A percentile compares a stretch with the other conserved stretches of the same genome.
Conservation (phyloP, 1,139 yeast species). For the Kazachstania sp. region DNA sequence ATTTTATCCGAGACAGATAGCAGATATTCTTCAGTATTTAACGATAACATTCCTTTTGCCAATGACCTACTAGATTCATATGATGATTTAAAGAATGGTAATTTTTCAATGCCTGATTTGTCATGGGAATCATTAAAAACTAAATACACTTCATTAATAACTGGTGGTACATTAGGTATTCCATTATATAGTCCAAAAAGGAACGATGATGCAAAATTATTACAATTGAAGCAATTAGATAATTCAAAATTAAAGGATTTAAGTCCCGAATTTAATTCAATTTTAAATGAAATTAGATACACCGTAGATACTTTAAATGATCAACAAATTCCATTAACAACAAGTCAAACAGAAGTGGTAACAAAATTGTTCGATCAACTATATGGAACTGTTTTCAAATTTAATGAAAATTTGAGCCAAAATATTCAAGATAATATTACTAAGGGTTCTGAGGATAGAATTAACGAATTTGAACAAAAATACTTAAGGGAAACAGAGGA, state of each 20-base stretch:
- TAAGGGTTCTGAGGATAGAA: slow-evolving; percentile 18
- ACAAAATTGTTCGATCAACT: slow-evolving; percentile 2
- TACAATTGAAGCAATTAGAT: slow-evolving; percentile 3
- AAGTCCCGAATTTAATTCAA: slow-evolving; percentile 29
- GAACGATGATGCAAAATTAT: neutral
- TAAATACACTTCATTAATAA: slow-evolving; percentile 32
- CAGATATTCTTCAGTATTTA: slow-evolving; percentile 41
- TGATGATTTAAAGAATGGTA: slow-evolving; percentile 28
- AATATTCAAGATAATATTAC: slow-evolving; percentile 8
- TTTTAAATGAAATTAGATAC: slow-evolving; percentile 31
- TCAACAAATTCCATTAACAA: slow-evolving; percentile 2
- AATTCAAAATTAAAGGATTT: neutral
- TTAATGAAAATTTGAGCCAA: slow-evolving; percentile 4
- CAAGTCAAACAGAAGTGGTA: slow-evolving; percentile 1
- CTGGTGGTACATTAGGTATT: slow-evolving; percentile 36
- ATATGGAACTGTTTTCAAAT: slow-evolving; percentile 1
- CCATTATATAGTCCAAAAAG: slow-evolving; percentile 25
- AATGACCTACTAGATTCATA: slow-evolving; percentile 42
- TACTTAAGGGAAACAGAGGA: slow-evolving; percentile 15
- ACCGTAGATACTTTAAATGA: slow-evolving; percentile 32
- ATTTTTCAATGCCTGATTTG: neutral
- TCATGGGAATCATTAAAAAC: slow-evolving; percentile 26
- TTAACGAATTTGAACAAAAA: slow-evolving; percentile 19
- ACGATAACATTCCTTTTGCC: slow-evolving; percentile 55
- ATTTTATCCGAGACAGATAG: slow-evolving; percentile 38